phyloP scores from a whole-genome alignment of 2,329 filamentous ascomycete genomes.

The Biscogniauxia marginata region DNA sequence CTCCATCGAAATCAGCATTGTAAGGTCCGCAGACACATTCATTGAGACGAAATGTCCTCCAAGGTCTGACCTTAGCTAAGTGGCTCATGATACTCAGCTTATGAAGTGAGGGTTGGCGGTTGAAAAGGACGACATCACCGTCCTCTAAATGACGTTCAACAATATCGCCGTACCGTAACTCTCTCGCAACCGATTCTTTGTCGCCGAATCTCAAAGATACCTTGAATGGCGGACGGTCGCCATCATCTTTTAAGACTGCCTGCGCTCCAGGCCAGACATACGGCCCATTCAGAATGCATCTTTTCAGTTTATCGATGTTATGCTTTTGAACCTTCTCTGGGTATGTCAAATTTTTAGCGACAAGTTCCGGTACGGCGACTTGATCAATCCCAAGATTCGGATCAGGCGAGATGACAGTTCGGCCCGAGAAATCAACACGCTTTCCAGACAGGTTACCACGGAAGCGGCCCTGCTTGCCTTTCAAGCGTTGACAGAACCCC shows the following conservation, averaged over 20 bases:
- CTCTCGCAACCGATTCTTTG: slow-evolving; percentile 66
- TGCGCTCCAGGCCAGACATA: slow-evolving; percentile 87
- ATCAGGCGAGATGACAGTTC: slow-evolving; percentile 96
- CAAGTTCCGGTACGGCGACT: slow-evolving; percentile 84
- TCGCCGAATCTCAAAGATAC: slow-evolving; percentile 75
- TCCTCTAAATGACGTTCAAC: slow-evolving; percentile 95
- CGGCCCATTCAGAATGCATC: slow-evolving; percentile 72
- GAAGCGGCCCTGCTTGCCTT: slow-evolving; percentile 97
- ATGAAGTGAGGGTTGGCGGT: slow-evolving; percentile 94
- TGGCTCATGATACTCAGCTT: slow-evolving; percentile 99
- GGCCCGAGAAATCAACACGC: slow-evolving; percentile 95
- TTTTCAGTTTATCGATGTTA: slow-evolving; percentile 78
- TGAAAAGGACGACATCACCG: slow-evolving; percentile 94
- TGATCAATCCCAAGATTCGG: slow-evolving; percentile 92
- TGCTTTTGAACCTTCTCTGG: slow-evolving; percentile 83
- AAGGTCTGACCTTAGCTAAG: slow-evolving; percentile 87
- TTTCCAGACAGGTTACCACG: slow-evolving; percentile 96
- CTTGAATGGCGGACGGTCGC: slow-evolving; percentile 54
- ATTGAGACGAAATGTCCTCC: slow-evolving; percentile 94
- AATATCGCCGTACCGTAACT: slow-evolving; percentile 78
- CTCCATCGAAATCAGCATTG: slow-evolving; percentile 98
- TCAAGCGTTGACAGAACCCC: slow-evolving; percentile 91
- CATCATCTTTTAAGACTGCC: slow-evolving; percentile 68
- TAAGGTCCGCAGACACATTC: slow-evolving; percentile 98
- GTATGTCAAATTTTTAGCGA: slow-evolving; percentile 96